Evolutionary conservation across 2,329 filamentous ascomycete species (phyloP), one percentile per base, ranked within the genome.

Genomic region (Penicillium italicum): DNA sequence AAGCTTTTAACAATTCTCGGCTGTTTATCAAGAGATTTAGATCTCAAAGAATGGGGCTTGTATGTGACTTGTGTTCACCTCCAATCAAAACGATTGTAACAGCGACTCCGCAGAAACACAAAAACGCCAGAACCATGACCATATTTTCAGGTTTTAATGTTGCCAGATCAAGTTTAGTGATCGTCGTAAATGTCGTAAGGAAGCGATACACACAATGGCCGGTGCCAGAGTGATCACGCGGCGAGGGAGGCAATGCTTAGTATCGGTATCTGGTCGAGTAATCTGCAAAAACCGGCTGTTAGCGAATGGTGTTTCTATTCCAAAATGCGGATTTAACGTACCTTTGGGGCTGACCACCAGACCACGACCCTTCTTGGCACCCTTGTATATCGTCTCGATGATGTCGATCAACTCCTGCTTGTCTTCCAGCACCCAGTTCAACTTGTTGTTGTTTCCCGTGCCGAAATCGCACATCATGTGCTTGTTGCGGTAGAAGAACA

Each of bases 351-450:
- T 96, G 63, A 97, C 91, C 38, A 99, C 94, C 65, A 99, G 77
- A 88, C 95, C 94, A 50, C 93, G 82, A 0, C 95, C 94, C 79
- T 99, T 99, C 82, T 96, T 97, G 31, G 94, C 94, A n/a, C 94
- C 94, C 56, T 92, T 87, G 73, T 97, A 99, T 59, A 99, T 92
- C 5, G 92, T 97, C 81, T 99, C 94, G 70, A 97, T 87, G 63
- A 99, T 99, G 76, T 99, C 94, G 69, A 99, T 96, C 68, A 99
- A 80, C 78, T 99, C 94, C 74, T 97, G 93, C 78, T 99, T 97
- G 71, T 99, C 93, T 76, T 97, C 92, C 18, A 96, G 80, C 45
- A 96, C 90, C 87, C 91, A 96, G 72, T 97, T 97, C 65, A 97
- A 80, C 75, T 97, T 97, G 75, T 99, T 99, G 76, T 99, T 99